These are phyloP conservation scores for Inosperma sp. DNA, from an alignment of 768 basidiomycete species.

Conservation along the genomic window DNA sequence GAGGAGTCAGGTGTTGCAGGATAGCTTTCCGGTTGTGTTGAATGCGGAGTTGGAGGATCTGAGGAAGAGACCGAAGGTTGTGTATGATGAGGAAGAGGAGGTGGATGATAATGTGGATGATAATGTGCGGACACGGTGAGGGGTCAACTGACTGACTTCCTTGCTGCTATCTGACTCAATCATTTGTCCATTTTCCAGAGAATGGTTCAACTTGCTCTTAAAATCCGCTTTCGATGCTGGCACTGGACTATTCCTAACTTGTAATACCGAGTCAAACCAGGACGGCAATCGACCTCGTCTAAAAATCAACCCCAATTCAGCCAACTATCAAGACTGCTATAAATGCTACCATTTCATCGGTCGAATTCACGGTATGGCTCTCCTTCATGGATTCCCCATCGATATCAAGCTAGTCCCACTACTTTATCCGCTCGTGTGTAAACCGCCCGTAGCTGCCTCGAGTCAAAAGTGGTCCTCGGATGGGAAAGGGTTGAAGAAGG, in stretches of 20 bases:
- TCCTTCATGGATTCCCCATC: conserved; percentile 52
- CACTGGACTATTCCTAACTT: conserved; percentile 62
- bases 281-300: conserved; percentile 57
- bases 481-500: neutral
- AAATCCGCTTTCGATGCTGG: conserved; percentile 73
- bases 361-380: conserved; percentile 61
- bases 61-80: conserved; percentile 59
- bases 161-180: too few relatives aligned
- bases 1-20: conserved; percentile 74
- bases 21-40: conserved; percentile 79
- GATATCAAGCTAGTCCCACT: conserved; percentile 20
- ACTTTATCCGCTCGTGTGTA: conserved; percentile 14
- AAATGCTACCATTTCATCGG: conserved; percentile 80
- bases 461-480: neutral
- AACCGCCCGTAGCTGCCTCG: neutral
- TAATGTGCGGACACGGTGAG: too few relatives aligned
- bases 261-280: conserved; percentile 49
- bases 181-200: too few relatives aligned
- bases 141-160: too few relatives aligned
- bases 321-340: conserved; percentile 62
- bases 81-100: conserved; percentile 47
- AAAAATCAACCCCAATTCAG: conserved; percentile 67
- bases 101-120: neutral
- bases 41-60: conserved; percentile 59
- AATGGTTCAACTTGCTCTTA: conserved; percentile 79